A percentile compares a stretch with the other conserved stretches of the same genome.
phyloP scores from a whole-genome alignment of 805 yeast genomes.

The Clavispora asparagi region DNA sequence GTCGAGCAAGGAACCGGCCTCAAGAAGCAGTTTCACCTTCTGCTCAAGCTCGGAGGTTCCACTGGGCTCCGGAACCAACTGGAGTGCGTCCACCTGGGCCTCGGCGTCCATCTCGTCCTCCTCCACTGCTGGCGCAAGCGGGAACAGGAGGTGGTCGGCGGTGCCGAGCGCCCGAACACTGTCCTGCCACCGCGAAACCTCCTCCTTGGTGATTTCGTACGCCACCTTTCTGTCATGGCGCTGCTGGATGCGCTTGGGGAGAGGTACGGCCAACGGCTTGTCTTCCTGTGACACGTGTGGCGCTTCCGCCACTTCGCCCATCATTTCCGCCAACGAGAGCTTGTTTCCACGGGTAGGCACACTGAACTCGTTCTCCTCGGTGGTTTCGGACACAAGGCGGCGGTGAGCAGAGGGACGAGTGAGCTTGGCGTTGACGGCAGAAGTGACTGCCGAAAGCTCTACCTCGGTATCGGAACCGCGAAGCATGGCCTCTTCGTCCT shows the following conservation, averaged over 20 bases:
- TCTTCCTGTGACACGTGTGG: constrained; percentile 43
- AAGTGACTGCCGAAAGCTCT: constrained; percentile 47
- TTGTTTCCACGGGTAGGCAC: constrained; percentile 58
- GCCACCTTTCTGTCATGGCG: constrained; percentile 87
- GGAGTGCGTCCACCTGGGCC: constrained; percentile 13
- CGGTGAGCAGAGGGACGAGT: constrained; percentile 38
- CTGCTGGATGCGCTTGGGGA: constrained; percentile 80
- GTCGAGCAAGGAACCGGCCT: constrained; percentile 62
- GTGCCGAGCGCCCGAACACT: constrained; percentile 71
- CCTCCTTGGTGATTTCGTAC: constrained; percentile 80
- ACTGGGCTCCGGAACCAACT: constrained; percentile 5
- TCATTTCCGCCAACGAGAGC: constrained; percentile 68
- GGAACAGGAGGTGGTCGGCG: constrained; percentile 82
- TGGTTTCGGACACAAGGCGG: constrained; percentile 46
- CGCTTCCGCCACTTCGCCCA: constrained; percentile 52
- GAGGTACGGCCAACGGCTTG: constrained; percentile 67
- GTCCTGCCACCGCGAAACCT: constrained; percentile 85
- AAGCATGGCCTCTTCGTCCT: constrained; percentile 23
- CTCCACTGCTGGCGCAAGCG: constrained; percentile 44
- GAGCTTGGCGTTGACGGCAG: constrained; percentile 29
- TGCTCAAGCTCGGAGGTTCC: constrained; percentile 56
- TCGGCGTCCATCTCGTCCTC: constrained; percentile 29
- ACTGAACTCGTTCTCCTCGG: constrained; percentile 64
- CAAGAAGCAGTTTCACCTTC: constrained; percentile 55
- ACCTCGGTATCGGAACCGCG: constrained; percentile 32